These are phyloP conservation scores for Mycena amicta DNA, from an alignment of 768 basidiomycete genomes.

Conservation along the genomic window DNA sequence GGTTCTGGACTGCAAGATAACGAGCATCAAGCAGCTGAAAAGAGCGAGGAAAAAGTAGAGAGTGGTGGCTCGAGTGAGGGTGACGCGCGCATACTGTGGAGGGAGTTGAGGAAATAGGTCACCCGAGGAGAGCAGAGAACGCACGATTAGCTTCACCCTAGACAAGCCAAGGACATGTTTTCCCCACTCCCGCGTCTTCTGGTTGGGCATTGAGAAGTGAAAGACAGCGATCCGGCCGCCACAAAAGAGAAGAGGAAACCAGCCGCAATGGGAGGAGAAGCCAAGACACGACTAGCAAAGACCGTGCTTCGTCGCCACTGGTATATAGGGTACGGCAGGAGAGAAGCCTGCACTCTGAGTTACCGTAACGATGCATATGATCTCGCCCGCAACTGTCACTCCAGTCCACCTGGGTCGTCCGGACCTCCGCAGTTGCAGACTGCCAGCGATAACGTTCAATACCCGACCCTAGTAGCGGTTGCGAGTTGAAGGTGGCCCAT, in stretches of 20 bases:
- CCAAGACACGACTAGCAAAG: slow-evolving; percentile 5
- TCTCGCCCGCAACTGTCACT: too few species aligned
- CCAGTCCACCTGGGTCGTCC: too few species aligned
- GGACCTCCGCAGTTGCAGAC: too few species aligned
- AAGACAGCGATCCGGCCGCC: slow-evolving; percentile 19
- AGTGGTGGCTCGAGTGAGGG: slow-evolving; percentile 50
- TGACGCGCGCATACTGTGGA: slow-evolving; percentile 48
- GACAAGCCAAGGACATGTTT: slow-evolving; percentile 24
- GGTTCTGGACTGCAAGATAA: slow-evolving; percentile 41
- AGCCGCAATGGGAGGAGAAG: slow-evolving; percentile 14
- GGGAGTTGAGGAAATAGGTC: background rate
- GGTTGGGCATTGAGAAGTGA: slow-evolving; percentile 12
- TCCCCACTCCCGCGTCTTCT: slow-evolving; percentile 13
- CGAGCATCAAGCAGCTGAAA: slow-evolving; percentile 42
- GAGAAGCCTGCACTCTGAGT: background rate
- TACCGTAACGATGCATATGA: background rate
- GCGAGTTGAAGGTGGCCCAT: too few species aligned
- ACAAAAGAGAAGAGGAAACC: slow-evolving; percentile 18
- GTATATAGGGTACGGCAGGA: background rate
- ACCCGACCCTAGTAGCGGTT: too few species aligned
- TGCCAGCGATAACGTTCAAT: too few species aligned
- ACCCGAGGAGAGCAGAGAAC: background rate
- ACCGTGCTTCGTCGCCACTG: background rate
- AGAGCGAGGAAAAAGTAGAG: slow-evolving; percentile 52
- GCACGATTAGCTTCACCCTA: slow-evolving; percentile 24